Evolutionary conservation across 176 grass and related monocot genomes (phyloP).

Genomic region (Thalia dealbata): DNA sequence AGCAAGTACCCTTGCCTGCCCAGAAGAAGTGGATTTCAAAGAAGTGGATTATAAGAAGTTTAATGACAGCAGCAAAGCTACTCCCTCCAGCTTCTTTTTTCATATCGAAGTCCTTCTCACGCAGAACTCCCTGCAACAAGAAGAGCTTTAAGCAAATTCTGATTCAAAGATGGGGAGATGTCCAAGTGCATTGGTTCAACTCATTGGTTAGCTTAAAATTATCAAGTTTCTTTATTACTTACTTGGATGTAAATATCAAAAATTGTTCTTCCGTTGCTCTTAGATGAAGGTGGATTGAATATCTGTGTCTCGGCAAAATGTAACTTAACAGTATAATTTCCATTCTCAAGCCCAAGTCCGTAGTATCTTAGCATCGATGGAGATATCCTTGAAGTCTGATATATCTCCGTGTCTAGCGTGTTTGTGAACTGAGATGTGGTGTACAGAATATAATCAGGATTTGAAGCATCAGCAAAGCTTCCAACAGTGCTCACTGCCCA

Average conservation of each 20-base stretch:
- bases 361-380: slow-evolving; percentile 77
- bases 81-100: slow-evolving; percentile 57
- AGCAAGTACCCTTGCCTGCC: slow-evolving; percentile 92
- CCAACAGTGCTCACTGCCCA: slow-evolving; percentile 83
- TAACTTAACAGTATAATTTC: slow-evolving; percentile 76
- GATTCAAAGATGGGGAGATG: no score
- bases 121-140: slow-evolving; percentile 35
- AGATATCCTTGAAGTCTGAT: slow-evolving; percentile 63
- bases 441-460: slow-evolving; percentile 37
- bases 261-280: slow-evolving; percentile 49
- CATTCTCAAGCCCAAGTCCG: slow-evolving; percentile 80
- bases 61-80: slow-evolving; percentile 46
- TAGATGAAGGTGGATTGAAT: slow-evolving; percentile 29
- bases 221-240: neutral
- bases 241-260: slow-evolving; percentile 95
- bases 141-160: neutral
- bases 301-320: slow-evolving; percentile 59
- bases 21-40: slow-evolving; percentile 94
- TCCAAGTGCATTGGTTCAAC: no score
- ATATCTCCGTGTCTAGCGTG: slow-evolving; percentile 59
- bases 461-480: slow-evolving; percentile 28
- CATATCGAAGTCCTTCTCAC: slow-evolving; percentile 81
- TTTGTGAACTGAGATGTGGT: slow-evolving; percentile 44
- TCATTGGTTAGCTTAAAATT: no score
- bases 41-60: slow-evolving; percentile 59